These are phyloP conservation scores for Xerocomellus dryophilus DNA, from an alignment of 768 basidiomycete species.

Conservation along the genomic window DNA sequence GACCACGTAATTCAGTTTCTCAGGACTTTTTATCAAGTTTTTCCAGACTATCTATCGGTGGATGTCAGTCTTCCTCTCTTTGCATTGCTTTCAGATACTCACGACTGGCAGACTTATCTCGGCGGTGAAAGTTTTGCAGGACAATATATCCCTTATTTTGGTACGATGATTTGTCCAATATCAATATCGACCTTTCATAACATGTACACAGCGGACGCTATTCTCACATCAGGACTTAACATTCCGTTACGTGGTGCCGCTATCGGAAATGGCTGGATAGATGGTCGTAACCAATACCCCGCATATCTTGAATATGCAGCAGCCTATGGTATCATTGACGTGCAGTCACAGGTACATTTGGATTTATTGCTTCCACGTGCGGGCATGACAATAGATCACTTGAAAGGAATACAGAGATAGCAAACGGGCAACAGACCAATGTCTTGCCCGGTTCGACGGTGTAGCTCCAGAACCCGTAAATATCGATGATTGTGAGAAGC, in stretches of 20 bases:
- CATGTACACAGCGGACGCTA: conserved; percentile 60
- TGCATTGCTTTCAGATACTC: neutral
- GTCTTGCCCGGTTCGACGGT: conserved; percentile 45
- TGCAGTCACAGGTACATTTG: conserved; percentile 57
- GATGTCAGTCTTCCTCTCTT: conserved; percentile 58
- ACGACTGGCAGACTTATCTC: conserved; percentile 75
- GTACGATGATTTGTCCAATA: conserved; percentile 38
- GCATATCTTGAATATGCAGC: conserved; percentile 85
- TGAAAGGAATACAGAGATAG: conserved; percentile 58
- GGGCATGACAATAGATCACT: neutral
- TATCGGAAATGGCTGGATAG: conserved; percentile 99
- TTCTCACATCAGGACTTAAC: conserved; percentile 58
- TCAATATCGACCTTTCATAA: conserved; percentile 1
- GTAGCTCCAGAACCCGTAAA: conserved; percentile 52
- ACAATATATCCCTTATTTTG: conserved; percentile 96
- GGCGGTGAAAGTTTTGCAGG: conserved; percentile 97
- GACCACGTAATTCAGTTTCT: conserved; percentile 81
- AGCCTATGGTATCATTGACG: conserved; percentile 73
- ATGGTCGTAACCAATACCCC: conserved; percentile 82
- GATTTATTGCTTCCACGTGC: neutral
- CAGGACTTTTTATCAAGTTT: conserved; percentile 82
- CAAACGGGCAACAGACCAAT: conserved; percentile 56
- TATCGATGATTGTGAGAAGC: conserved; percentile 53
- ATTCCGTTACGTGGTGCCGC: conserved; percentile 75
- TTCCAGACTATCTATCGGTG: conserved; percentile 79